phyloP scores from a whole-genome alignment of 345 rosid species.

The Lumnitzera littorea region DNA sequence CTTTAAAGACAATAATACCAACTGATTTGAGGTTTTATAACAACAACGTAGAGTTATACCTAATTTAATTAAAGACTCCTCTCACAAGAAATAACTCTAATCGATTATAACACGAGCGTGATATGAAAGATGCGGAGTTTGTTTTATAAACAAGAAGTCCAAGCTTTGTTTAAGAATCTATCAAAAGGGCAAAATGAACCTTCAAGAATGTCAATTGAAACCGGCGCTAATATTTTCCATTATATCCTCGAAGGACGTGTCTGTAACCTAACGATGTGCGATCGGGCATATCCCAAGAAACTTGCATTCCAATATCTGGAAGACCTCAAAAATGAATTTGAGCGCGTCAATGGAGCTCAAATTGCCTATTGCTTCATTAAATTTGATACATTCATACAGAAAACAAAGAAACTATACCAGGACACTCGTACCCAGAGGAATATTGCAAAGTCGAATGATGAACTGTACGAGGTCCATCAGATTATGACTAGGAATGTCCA shows the following conservation, averaged over 20 bases:
- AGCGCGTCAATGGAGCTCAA: conserved; percentile 81
- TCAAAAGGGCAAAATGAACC: conserved; percentile 85
- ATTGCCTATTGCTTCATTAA: conserved; percentile 96
- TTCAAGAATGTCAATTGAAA: conserved; percentile 90
- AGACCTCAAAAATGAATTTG: conserved; percentile 94
- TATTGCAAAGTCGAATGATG: conserved; percentile 93
- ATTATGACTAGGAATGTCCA: conserved; percentile 99
- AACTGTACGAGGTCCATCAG: conserved; percentile 97
- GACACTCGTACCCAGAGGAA: conserved; percentile 92
- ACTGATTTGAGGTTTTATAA: too few relatives aligned
- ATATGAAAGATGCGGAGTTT: conserved; percentile 74
- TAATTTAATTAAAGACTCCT: too few relatives aligned
- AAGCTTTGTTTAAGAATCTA: conserved; percentile 92
- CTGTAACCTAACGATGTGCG: conserved; percentile 97
- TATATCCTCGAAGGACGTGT: conserved; percentile 94
- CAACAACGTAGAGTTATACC: too few relatives aligned
- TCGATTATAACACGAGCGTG: conserved; percentile 24
- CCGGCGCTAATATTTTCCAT: conserved; percentile 84
- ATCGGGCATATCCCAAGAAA: conserved; percentile 93
- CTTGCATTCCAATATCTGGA: conserved; percentile 97
- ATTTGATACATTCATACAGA: conserved; percentile 97
- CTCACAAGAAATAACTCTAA: too few relatives aligned
- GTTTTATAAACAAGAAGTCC: conserved; percentile 92
- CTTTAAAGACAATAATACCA: too few relatives aligned
- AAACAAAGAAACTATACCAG: conserved; percentile 93